These are phyloP conservation scores for Rhododendron vialii DNA, from an alignment of 148 eudicot species.

Conservation along the genomic window DNA sequence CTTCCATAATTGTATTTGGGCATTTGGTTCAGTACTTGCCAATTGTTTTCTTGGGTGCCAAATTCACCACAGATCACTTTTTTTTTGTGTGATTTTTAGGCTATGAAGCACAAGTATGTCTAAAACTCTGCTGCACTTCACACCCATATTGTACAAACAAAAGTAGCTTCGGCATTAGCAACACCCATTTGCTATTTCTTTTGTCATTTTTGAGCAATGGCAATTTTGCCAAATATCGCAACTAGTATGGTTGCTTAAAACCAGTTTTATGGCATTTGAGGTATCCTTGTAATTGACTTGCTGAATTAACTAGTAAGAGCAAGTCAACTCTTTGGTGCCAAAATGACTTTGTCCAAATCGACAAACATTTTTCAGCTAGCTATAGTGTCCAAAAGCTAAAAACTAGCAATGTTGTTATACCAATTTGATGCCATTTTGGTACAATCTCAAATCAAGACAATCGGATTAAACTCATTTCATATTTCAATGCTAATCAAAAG, in stretches of 20 bases:
- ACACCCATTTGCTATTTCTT: too few species aligned
- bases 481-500: neutral
- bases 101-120: too few species aligned
- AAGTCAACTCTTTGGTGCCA: neutral
- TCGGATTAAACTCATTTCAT: too few species aligned
- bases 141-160: too few species aligned
- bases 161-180: too few species aligned
- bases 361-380: too few species aligned
- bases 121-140: too few species aligned
- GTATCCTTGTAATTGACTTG: neutral
- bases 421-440: neutral
- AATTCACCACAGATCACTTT: neutral
- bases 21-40: neutral
- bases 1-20: neutral
- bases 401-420: neutral
- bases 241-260: too few species aligned
- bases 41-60: neutral
- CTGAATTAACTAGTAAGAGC: neutral
- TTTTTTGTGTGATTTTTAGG: neutral
- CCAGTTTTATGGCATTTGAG: neutral
- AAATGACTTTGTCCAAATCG: neutral
- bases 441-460: too few species aligned
- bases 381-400: too few species aligned
- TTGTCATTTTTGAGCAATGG: too few species aligned
- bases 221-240: too few species aligned